Percentiles rank a stretch among this genome's conserved stretches.
Conservation (phyloP, 495 filamentous ascomycete genomes). For the Penicillium pulvis region DNA sequence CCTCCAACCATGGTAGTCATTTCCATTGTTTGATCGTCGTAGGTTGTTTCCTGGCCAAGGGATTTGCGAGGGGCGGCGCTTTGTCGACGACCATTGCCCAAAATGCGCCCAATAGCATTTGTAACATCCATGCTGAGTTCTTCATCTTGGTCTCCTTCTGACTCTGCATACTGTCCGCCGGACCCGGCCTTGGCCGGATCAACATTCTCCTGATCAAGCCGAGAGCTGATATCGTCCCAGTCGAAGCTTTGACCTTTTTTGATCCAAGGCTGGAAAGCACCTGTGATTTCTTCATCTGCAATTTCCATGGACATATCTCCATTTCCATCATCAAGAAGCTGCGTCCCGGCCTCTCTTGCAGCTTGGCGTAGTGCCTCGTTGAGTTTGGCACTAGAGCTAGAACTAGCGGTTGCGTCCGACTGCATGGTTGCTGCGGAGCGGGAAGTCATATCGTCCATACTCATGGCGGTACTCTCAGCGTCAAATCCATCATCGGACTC, state of each 20-base stretch:
- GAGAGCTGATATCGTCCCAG: slow-evolving; percentile 50
- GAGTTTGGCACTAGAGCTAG: slow-evolving; percentile 65
- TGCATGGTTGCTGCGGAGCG: slow-evolving; percentile 60
- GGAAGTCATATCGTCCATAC: slow-evolving; percentile 70
- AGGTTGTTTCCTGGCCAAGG: slow-evolving; percentile 40
- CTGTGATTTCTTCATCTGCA: slow-evolving; percentile 78
- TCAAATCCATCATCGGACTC: slow-evolving; percentile 60
- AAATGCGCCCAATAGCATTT: slow-evolving; percentile 77
- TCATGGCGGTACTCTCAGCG: slow-evolving; percentile 74
- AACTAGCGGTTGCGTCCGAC: slow-evolving; percentile 57
- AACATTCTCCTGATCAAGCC: slow-evolving; percentile 64
- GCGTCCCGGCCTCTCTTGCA: slow-evolving; percentile 68
- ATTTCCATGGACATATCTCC: slow-evolving; percentile 70
- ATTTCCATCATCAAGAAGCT: slow-evolving; percentile 58
- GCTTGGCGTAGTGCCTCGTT: slow-evolving; percentile 79
- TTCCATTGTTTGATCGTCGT: slow-evolving; percentile 73
- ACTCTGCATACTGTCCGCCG: slow-evolving; percentile 3
- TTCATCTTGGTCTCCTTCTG: slow-evolving; percentile 49
- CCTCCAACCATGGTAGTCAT: slow-evolving; percentile 74
- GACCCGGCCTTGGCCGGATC: slow-evolving; percentile 49
- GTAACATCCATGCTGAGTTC: slow-evolving; percentile 89
- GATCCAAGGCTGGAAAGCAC: slow-evolving; percentile 70
- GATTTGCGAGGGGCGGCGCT: slow-evolving; percentile 43
- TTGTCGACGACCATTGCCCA: slow-evolving; percentile 48
- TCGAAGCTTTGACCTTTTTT: slow-evolving; percentile 53